A percentile compares a stretch with the other conserved stretches of the same genome.
phyloP scores from a whole-genome alignment of 345 rosid genomes.

The Pelargonium nanum region DNA sequence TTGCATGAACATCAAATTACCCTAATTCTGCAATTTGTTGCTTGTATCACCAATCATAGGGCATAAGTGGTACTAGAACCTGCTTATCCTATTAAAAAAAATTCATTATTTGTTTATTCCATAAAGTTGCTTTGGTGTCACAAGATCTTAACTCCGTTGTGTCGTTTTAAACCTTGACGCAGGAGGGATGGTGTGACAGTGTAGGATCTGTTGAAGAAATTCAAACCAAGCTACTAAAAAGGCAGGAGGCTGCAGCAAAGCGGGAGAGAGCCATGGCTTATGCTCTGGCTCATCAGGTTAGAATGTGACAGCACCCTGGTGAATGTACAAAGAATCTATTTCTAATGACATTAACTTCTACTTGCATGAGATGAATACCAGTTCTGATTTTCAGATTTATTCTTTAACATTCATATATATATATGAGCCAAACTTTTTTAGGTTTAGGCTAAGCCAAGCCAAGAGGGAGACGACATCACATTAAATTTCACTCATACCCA shows the following conservation, averaged over 20 bases:
- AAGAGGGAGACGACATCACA: too few species aligned
- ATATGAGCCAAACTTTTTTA: too few species aligned
- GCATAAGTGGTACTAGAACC: neutral
- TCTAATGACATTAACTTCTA: too few species aligned
- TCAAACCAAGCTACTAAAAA: constrained; percentile 72
- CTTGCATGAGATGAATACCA: too few species aligned
- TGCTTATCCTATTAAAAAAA: too few species aligned
- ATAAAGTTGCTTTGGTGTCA: neutral
- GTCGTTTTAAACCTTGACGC: constrained; percentile 16
- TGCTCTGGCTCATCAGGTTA: constrained; percentile 89
- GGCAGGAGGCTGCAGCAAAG: constrained; percentile 92
- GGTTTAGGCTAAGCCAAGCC: too few species aligned
- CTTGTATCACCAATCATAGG: neutral
- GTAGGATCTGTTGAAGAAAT: constrained; percentile 79
- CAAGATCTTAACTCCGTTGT: neutral
- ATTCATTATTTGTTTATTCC: neutral
- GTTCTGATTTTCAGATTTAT: too few species aligned
- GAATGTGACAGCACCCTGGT: constrained; percentile 4
- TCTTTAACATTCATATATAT: too few species aligned
- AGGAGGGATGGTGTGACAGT: constrained; percentile 89
- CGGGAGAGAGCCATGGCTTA: constrained; percentile 95
- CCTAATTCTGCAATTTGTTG: neutral
- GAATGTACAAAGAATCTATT: too few species aligned
- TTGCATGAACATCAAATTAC: neutral
- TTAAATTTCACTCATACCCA: too few species aligned